phyloP scores from a whole-genome alignment of 179 eudicot genomes.

The Patellifolia procumbens region DNA sequence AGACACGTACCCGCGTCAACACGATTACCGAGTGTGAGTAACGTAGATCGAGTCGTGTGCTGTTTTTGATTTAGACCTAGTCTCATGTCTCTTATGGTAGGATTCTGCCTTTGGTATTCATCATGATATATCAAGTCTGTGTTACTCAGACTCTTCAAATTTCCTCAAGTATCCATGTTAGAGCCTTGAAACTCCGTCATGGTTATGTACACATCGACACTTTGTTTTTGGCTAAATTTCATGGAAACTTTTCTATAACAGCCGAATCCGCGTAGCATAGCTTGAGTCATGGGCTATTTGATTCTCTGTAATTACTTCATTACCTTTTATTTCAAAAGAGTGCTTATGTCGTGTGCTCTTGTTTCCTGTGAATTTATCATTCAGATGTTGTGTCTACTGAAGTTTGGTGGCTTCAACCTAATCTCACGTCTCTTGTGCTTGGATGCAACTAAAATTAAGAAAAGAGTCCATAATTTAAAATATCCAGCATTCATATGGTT shows the following conservation, averaged over 20 bases:
- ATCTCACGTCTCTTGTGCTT: not conserved
- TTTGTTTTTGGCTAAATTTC: too few relatives aligned
- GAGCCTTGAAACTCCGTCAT: too few relatives aligned
- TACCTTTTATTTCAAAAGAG: not conserved
- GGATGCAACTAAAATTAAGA: not conserved
- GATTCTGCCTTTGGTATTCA: too few relatives aligned
- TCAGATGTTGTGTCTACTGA: not conserved
- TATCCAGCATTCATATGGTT: not conserved
- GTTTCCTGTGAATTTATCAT: not conserved
- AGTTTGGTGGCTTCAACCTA: not conserved
- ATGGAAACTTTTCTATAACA: too few relatives aligned
- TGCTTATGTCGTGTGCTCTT: not conserved
- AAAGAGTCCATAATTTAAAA: not conserved
- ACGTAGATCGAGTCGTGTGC: not conserved
- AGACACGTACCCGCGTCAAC: too few relatives aligned
- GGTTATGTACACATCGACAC: too few relatives aligned
- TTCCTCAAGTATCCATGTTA: too few relatives aligned
- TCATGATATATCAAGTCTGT: not conserved
- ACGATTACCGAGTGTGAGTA: too few relatives aligned
- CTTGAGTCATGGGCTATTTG: not conserved
- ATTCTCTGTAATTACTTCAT: not conserved
- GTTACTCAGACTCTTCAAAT: too few relatives aligned
- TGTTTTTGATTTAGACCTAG: too few relatives aligned
- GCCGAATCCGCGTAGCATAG: too few relatives aligned
- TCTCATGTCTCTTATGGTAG: too few relatives aligned